A percentile compares a stretch with the other conserved stretches of the same genome.
phyloP scores from a whole-genome alignment of 2,329 filamentous ascomycete genomes.

The Coniosporium tulheliwenetii region DNA sequence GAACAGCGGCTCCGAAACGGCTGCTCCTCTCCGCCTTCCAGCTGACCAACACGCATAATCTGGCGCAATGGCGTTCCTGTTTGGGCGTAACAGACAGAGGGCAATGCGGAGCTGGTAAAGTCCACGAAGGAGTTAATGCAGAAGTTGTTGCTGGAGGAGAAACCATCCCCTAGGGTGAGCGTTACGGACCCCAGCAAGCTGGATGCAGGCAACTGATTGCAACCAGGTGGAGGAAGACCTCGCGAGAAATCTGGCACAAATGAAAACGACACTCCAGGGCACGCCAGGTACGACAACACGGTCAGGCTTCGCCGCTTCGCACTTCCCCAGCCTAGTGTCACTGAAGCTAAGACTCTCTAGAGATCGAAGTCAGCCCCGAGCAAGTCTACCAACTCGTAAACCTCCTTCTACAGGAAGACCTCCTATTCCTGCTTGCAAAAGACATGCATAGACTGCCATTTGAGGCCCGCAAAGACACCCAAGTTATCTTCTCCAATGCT shows the following conservation, averaged over 20 bases:
- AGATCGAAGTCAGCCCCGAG: constrained; percentile 73
- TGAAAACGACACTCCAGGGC: constrained; percentile 87
- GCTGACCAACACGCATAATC: too few relatives aligned
- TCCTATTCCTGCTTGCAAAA: constrained; percentile 69
- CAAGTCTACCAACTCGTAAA: constrained; percentile 77
- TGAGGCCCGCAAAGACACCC: constrained; percentile 88
- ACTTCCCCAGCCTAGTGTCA: constrained; percentile 2
- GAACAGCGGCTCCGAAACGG: too few relatives aligned
- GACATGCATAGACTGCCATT: constrained; percentile 80
- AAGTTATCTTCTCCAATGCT: constrained; percentile 89
- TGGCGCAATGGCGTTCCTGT: constrained; percentile 51
- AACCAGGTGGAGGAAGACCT: constrained; percentile 67
- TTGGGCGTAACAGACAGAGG: constrained; percentile 46
- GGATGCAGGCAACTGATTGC: constrained; percentile 5
- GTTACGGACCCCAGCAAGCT: neutral
- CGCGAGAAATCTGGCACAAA: constrained; percentile 69
- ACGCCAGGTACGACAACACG: constrained; percentile 55
- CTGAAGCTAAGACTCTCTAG: constrained; percentile 30
- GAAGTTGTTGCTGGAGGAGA: constrained; percentile 40
- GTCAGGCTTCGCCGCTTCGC: constrained; percentile 3
- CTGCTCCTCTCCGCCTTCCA: too few relatives aligned
- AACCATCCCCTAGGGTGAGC: constrained; percentile 40
- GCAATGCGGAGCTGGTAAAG: constrained; percentile 44
- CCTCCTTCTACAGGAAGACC: constrained; percentile 73
- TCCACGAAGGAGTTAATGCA: constrained; percentile 47